Conservation (phyloP, 2,329 filamentous ascomycete genomes). For the Monilinia polystroma region DNA sequence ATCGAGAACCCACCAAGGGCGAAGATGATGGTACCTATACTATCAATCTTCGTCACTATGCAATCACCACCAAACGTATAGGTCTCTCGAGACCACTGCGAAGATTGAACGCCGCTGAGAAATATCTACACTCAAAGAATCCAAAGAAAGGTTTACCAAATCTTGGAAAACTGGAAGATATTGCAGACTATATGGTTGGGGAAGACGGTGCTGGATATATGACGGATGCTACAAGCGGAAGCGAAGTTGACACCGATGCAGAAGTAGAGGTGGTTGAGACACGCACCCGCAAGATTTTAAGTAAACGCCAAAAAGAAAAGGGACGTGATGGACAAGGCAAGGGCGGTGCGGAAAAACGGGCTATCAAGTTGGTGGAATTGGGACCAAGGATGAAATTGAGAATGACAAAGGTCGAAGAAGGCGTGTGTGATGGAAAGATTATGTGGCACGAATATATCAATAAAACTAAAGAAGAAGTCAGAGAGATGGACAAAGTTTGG, state of each 20-base stretch:
- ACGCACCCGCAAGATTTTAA: slow-evolving; percentile 60
- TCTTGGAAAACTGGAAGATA: slow-evolving; percentile 85
- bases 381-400: slow-evolving; percentile 87
- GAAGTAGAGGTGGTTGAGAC: slow-evolving; percentile 83
- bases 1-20: slow-evolving; percentile 63
- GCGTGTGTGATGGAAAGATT: slow-evolving; percentile 81
- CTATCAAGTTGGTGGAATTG: slow-evolving; percentile 88
- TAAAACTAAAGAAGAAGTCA: slow-evolving; percentile 76
- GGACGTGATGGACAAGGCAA: slow-evolving; percentile 47
- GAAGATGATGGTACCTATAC: slow-evolving; percentile 68
- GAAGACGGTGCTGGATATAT: slow-evolving; percentile 79
- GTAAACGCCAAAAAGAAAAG: slow-evolving; percentile 45
- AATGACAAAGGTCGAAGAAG: slow-evolving; percentile 94
- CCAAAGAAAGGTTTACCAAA: slow-evolving; percentile 75
- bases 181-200: slow-evolving; percentile 91
- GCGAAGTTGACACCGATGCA: slow-evolving; percentile 89
- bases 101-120: slow-evolving; percentile 81
- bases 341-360: slow-evolving; percentile 64
- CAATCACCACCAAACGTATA: slow-evolving; percentile 85
- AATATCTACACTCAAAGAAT: slow-evolving; percentile 56
- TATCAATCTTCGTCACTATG: slow-evolving; percentile 88
- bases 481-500: slow-evolving; percentile 80
- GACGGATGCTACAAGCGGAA: slow-evolving; percentile 81
- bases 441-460: slow-evolving; percentile 97
- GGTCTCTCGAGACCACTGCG: slow-evolving; percentile 82